A percentile compares a stretch with the other conserved stretches of the same genome.
These are phyloP conservation scores for Hyaloperonospora brassicae DNA, from an alignment of 352 stramenopile species.

Conservation along the genomic window DNA sequence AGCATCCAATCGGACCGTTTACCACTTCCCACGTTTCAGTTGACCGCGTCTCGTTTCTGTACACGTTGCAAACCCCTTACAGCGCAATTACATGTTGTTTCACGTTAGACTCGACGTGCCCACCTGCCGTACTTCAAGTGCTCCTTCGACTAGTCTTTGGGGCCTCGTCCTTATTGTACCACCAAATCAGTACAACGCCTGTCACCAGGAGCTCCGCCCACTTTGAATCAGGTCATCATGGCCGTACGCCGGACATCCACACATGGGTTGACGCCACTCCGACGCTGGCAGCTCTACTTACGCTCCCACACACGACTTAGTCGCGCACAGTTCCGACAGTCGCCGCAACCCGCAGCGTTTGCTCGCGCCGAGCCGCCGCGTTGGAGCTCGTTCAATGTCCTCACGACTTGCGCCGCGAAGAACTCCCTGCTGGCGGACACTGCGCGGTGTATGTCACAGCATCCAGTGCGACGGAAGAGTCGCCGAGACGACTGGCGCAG, in stretches of 20 bases:
- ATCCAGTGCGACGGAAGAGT: slow-evolving; percentile 4
- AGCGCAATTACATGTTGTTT: slow-evolving; percentile 1
- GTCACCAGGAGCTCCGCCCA: too few relatives aligned
- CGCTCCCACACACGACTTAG: slow-evolving; percentile 47
- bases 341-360: slow-evolving; percentile 35
- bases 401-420: slow-evolving; percentile 11
- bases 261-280: slow-evolving; percentile 5
- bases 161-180: too few relatives aligned
- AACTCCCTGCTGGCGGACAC: slow-evolving; percentile 26
- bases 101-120: slow-evolving; percentile 16
- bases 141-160: too few relatives aligned
- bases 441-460: slow-evolving; percentile 26
- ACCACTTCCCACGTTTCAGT: too few relatives aligned
- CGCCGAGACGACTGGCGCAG: not conserved
- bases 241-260: slow-evolving; percentile 13
- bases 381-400: slow-evolving; percentile 8
- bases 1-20: not conserved
- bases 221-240: slow-evolving; percentile 9
- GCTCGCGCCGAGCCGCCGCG: slow-evolving; percentile 24
- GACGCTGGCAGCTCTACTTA: slow-evolving; percentile 19
- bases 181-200: too few relatives aligned
- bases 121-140: too few relatives aligned
- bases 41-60: too few relatives aligned
- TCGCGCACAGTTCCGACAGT: slow-evolving; percentile 45
- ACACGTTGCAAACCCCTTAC: slow-evolving; percentile 13